These are phyloP conservation scores for Magnaporthiopsis rhizophila DNA, from an alignment of 2,329 filamentous ascomycete species.

Conservation along the genomic window DNA sequence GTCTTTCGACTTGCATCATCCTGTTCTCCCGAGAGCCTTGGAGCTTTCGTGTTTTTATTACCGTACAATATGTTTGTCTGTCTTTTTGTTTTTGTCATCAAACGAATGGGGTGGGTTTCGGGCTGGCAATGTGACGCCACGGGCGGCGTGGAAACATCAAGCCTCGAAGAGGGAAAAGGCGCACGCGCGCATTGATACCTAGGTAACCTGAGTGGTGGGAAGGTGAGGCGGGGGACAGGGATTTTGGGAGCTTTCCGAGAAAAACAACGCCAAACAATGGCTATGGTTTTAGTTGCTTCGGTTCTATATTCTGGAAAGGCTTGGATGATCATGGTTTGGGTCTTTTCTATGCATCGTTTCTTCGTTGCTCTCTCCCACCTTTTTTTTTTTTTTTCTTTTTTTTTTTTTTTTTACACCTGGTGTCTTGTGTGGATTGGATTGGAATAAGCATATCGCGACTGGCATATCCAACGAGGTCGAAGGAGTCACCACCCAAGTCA, in stretches of 20 bases:
- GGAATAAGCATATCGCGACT: background rate
- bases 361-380: background rate
- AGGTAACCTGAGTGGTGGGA: background rate
- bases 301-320: background rate
- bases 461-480: background rate
- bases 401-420: too few species aligned
- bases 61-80: background rate
- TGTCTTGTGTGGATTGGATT: background rate
- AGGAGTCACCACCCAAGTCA: too few species aligned
- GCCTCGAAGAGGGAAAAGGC: background rate
- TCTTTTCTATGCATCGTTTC: background rate
- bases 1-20: background rate
- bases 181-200: background rate
- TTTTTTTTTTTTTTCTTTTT: background rate
- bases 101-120: background rate
- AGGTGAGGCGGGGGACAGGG: background rate
- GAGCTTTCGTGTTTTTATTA: background rate
- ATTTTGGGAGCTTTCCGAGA: background rate
- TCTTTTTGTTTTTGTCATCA: background rate
- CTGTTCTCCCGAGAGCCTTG: background rate
- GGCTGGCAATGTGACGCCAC: background rate
- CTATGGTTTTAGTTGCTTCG: background rate
- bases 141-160: background rate
- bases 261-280: background rate
- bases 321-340: background rate